Conservation (phyloP, 2,329 filamentous ascomycete species). For the Daldinia eschscholtzii region DNA sequence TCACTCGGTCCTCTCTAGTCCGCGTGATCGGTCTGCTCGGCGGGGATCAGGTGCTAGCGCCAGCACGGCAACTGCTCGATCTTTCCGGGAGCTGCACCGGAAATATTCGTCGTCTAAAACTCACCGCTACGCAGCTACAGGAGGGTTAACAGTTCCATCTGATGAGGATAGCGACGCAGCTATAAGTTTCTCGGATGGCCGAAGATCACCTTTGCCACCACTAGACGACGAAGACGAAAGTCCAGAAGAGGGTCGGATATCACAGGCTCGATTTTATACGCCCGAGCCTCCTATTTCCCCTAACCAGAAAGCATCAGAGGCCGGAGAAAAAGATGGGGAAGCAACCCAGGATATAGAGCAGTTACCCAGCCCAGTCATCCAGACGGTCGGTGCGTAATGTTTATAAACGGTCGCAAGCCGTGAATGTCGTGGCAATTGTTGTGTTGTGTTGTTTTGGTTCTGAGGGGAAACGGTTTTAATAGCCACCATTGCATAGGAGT, state of each 20-base stretch:
- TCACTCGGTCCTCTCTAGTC: conserved; percentile 62
- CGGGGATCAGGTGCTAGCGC: conserved; percentile 73
- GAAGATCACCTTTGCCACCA: conserved; percentile 67
- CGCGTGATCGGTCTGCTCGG: conserved; percentile 61
- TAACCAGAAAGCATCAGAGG: conserved; percentile 40
- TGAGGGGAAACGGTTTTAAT: conserved; percentile 20
- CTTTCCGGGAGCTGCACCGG: conserved; percentile 72
- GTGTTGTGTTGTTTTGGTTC: conserved; percentile 17
- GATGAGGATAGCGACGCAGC: conserved; percentile 73
- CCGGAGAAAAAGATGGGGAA: conserved; percentile 41
- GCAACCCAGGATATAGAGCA: conserved; percentile 43
- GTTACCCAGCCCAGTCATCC: conserved; percentile 53
- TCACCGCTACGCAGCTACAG: conserved; percentile 57
- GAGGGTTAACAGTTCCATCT: conserved; percentile 62
- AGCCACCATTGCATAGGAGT: conserved; percentile 37
- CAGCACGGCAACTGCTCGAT: conserved; percentile 75
- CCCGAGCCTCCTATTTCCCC: conserved; percentile 57
- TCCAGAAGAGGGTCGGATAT: conserved; percentile 29
- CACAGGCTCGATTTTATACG: conserved; percentile 57
- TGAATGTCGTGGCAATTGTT: conserved; percentile 18
- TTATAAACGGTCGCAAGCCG: conserved; percentile 6
- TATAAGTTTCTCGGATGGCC: conserved; percentile 70
- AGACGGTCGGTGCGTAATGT: conserved; percentile 52
- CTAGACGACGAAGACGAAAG: conserved; percentile 54
- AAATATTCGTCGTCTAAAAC: conserved; percentile 69